Conservation (phyloP, 2,329 filamentous ascomycete genomes). For the Pseudopithomyces maydicus region DNA sequence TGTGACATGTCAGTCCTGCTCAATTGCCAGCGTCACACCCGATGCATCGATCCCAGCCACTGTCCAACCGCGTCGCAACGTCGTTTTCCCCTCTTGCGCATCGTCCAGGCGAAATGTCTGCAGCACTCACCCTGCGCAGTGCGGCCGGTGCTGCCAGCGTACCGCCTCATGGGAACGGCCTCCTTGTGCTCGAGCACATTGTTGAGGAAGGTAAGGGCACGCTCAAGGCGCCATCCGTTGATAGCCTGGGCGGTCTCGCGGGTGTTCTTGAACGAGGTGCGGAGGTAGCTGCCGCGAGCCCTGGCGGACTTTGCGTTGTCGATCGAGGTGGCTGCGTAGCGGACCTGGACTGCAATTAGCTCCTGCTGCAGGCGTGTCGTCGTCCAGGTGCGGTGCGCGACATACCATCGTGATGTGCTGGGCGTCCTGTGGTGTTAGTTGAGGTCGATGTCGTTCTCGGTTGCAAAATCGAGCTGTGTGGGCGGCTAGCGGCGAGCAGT, state of each 20-base stretch:
- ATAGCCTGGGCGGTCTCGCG: constrained; percentile 99
- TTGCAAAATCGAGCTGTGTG: constrained; percentile 34
- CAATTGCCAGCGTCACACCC: constrained; percentile 20
- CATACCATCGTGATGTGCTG: constrained; percentile 32
- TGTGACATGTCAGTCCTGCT: constrained; percentile 50
- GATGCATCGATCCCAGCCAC: background rate
- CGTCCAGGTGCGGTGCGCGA: constrained; percentile 32
- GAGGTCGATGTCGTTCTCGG: constrained; percentile 23
- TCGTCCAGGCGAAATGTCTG: background rate
- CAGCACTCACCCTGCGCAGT: constrained; percentile 89
- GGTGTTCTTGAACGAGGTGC: constrained; percentile 99
- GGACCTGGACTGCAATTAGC: constrained; percentile 41
- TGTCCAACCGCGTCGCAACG: background rate
- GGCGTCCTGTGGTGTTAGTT: constrained; percentile 42
- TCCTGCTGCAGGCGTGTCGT: constrained; percentile 13
- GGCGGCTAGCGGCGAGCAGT: constrained; percentile 13
- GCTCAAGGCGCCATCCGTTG: constrained; percentile 98
- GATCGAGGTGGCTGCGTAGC: constrained; percentile 45
- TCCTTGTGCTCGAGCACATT: constrained; percentile 97
- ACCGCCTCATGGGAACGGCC: constrained; percentile 97
- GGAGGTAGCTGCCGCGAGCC: constrained; percentile 97
- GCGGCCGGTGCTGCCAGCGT: constrained; percentile 93
- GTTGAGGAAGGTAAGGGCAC: constrained; percentile 95
- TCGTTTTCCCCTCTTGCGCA: background rate
- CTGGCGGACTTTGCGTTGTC: constrained; percentile 73